Conservation (phyloP, 305 asterid genomes). For the Fraxinus nigra region DNA sequence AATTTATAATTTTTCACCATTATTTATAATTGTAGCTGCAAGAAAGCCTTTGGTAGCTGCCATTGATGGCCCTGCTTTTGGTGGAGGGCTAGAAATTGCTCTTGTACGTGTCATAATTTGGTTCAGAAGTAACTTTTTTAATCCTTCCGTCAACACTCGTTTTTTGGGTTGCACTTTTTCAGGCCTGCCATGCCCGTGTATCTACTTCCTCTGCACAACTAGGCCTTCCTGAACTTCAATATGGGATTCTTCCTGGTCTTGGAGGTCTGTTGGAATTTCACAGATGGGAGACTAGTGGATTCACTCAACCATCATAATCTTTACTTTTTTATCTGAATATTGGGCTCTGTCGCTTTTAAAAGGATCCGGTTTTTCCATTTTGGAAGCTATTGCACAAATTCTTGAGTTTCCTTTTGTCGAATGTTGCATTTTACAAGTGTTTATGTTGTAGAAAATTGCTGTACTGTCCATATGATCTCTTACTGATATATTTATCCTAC, state of each 20-base stretch:
- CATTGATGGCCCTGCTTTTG: constrained; percentile 61
- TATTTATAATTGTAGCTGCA: constrained; percentile 35
- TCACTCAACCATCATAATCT: neutral
- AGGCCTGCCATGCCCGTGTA: constrained; percentile 67
- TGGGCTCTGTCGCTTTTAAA: neutral
- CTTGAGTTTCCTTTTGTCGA: neutral
- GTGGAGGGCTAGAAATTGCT: constrained; percentile 66
- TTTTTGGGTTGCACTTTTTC: constrained; percentile 5
- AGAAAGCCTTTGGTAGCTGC: constrained; percentile 70
- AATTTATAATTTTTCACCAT: constrained; percentile 4
- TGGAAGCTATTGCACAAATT: neutral
- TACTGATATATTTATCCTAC: neutral
- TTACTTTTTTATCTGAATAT: neutral
- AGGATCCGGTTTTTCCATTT: neutral
- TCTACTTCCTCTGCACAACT: constrained; percentile 54
- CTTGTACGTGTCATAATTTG: constrained; percentile 39
- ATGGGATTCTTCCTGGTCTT: constrained; percentile 61
- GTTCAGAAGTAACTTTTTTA: constrained; percentile 4
- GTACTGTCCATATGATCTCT: neutral
- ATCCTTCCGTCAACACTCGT: neutral
- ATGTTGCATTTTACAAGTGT: neutral
- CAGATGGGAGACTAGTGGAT: neutral
- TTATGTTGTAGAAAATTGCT: neutral
- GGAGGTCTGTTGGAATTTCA: constrained; percentile 43
- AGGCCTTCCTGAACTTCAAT: constrained; percentile 63